phyloP scores from a whole-genome alignment of 2,329 filamentous ascomycete species.

The Cercospora zeae-maydis region DNA sequence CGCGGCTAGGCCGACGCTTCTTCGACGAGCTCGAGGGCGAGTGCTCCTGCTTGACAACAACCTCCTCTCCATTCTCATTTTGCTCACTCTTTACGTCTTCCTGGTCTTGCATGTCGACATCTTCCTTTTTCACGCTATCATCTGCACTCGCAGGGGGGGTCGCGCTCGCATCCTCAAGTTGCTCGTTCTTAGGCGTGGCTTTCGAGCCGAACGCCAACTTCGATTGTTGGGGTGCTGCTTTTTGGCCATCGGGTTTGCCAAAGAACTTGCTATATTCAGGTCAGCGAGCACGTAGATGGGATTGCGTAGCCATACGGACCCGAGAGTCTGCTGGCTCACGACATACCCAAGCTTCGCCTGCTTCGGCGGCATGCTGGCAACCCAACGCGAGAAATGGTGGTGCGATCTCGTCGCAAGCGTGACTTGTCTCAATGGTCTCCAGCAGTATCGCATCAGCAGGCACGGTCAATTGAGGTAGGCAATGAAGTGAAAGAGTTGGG shows the following conservation, averaged over 20 bases:
- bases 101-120: conserved; percentile 32
- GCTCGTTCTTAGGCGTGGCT: conserved; percentile 23
- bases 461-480: conserved; percentile 9
- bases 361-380: conserved; percentile 52
- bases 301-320: conserved; percentile 49
- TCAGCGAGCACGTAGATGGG: background rate
- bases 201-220: conserved; percentile 67
- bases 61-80: conserved; percentile 22
- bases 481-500: background rate
- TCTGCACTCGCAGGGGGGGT: conserved; percentile 22
- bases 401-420: conserved; percentile 9
- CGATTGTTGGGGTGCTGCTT: conserved; percentile 65
- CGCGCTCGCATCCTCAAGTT: conserved; percentile 16
- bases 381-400: background rate
- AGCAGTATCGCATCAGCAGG: conserved; percentile 16
- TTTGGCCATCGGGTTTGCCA: conserved; percentile 59
- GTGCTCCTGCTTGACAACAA: conserved; percentile 24
- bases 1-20: conserved; percentile 29
- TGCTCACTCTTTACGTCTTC: conserved; percentile 36
- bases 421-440: conserved; percentile 6
- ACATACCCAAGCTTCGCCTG: conserved; percentile 88
- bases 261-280: conserved; percentile 73
- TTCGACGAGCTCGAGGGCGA: conserved; percentile 24
- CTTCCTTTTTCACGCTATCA: conserved; percentile 32
- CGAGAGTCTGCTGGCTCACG: conserved; percentile 68